Conservation (phyloP, 179 eudicot species). For the Pouteria campechiana region DNA sequence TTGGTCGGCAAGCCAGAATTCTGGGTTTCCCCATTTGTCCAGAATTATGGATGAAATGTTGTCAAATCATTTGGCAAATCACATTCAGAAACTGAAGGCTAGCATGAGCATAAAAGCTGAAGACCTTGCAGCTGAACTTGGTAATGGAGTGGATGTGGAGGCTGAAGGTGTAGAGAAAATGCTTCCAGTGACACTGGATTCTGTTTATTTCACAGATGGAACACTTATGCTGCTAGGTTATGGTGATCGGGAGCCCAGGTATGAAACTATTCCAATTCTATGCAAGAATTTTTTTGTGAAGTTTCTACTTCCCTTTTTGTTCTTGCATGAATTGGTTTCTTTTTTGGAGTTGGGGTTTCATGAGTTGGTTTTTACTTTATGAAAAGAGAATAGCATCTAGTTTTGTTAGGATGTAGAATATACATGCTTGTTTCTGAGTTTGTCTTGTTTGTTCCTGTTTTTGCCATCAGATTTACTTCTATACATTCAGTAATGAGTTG, state of each 20-base stretch:
- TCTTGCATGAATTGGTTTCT: neutral
- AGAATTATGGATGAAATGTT: slow-evolving; percentile 26
- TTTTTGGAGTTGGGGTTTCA: too few relatives aligned
- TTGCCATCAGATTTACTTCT: too few relatives aligned
- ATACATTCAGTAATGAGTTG: too few relatives aligned
- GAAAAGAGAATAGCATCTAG: too few relatives aligned
- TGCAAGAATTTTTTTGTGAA: neutral
- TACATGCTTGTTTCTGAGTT: too few relatives aligned
- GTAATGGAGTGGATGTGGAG: slow-evolving; percentile 44
- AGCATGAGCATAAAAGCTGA: slow-evolving; percentile 46
- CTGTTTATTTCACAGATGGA: slow-evolving; percentile 82
- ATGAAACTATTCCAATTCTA: neutral
- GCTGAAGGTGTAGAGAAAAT: slow-evolving; percentile 41
- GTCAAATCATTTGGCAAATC: slow-evolving; percentile 32
- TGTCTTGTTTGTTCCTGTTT: too few relatives aligned
- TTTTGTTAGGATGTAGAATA: too few relatives aligned
- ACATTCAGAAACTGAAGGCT: slow-evolving; percentile 37
- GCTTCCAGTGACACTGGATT: slow-evolving; percentile 77
- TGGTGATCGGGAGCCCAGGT: slow-evolving; percentile 94
- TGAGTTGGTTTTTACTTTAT: too few relatives aligned
- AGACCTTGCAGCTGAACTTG: slow-evolving; percentile 46
- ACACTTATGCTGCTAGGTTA: slow-evolving; percentile 85
- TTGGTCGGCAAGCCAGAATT: slow-evolving; percentile 15
- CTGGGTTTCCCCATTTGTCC: slow-evolving; percentile 12
- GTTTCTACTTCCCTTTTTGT: neutral